Base-by-base conservation (phyloP, 2,329 filamentous ascomycete genomes). In the Colletotrichum sojae region DNA sequence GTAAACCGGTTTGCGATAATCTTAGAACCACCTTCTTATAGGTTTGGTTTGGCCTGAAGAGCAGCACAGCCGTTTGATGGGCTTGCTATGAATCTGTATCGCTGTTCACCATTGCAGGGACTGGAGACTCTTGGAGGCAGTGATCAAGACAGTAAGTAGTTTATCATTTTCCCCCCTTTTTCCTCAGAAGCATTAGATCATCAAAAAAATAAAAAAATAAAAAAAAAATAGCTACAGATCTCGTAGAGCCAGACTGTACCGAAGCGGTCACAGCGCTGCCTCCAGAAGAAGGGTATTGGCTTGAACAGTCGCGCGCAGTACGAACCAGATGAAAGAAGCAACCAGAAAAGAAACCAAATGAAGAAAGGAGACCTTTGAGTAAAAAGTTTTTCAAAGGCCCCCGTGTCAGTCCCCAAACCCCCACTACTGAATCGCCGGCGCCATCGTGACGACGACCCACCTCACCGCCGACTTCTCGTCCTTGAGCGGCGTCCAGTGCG, bases 401-500 rank as follows among this genome's bases (percentile, higher is more conserved):
- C 31, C 9, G 8, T 9, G 10, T 36, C 31, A 36, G 10, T 3
- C 31, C 31, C 31, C 27, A 5, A 31, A 31, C 4, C 27, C 31
- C 6, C 31, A 8, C 27, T n/a, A 69, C 51, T 59, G 43, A 2
- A 69, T 61, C 6, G 70, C 46, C 13, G 68, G 70, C 31, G 70
- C 54, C 63, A 73, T 39, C 3, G 69, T 65, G 15, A 73, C 48
- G 9, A 73, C 64, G 2, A 72, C 59, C 52, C 64, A 73, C 0
- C 48, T 59, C 3, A 73, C 68, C 16, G 18, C n/a, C 4, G 63
- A 63, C 18, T 62, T 63, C 10, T 59, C 70, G 13, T 73, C 64
- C 54, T 73, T 73, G 22, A 73, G n/a, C 4, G 71, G 71, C 40
- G 71, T 71, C 71, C 71, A 73, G 57, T 72, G 67, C 22, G 70